phyloP scores from a whole-genome alignment of 768 basidiomycete species.

The Psilocybe cubensis region DNA sequence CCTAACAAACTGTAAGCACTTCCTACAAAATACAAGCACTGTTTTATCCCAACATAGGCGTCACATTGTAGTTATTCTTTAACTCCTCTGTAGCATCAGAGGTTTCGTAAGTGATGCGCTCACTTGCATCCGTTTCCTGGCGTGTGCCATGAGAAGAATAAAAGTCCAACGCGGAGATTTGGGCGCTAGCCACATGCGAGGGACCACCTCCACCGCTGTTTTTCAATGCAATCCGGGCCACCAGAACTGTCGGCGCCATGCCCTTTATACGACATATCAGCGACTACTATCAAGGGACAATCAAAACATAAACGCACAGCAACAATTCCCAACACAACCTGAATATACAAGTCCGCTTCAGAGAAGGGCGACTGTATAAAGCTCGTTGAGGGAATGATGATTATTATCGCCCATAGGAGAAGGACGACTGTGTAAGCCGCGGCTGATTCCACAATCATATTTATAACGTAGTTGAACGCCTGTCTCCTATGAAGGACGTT shows the following conservation, averaged over 20 bases:
- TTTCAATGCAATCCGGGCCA: background rate
- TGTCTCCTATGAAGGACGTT: background rate
- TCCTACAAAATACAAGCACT: too few relatives aligned
- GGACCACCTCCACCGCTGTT: conserved; percentile 12
- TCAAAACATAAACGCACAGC: conserved; percentile 13
- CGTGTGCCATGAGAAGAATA: too few relatives aligned
- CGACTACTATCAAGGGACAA: background rate
- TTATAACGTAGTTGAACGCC: background rate
- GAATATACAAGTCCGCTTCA: background rate
- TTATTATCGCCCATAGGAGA: background rate
- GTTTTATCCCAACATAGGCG: too few relatives aligned
- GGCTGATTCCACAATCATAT: conserved; percentile 3
- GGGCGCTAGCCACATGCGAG: too few relatives aligned
- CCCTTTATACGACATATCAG: background rate
- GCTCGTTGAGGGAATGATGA: background rate
- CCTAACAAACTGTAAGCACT: too few relatives aligned
- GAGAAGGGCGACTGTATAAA: background rate
- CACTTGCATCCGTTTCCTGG: too few relatives aligned
- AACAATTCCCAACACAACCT: background rate
- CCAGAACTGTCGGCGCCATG: background rate
- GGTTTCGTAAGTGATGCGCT: too few relatives aligned
- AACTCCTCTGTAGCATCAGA: too few relatives aligned
- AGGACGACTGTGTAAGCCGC: background rate
- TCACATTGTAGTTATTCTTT: too few relatives aligned
- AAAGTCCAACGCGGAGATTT: background rate